These are phyloP conservation scores for Penicillium glabrum DNA, from an alignment of 2,329 filamentous ascomycete genomes.

Conservation along the genomic window DNA sequence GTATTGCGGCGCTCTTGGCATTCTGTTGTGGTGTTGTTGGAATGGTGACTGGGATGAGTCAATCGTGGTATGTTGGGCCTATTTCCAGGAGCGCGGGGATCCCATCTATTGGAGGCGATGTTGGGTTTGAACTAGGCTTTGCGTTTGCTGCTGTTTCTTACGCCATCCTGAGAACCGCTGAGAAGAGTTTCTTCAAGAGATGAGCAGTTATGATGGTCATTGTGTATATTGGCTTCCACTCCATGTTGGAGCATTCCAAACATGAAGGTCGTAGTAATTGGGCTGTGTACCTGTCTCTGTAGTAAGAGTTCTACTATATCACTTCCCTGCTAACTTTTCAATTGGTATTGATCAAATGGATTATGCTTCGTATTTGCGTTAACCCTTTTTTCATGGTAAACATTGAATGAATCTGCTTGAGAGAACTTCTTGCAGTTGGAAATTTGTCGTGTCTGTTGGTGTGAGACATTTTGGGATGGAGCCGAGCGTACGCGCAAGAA, in stretches of 20 bases:
- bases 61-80: slow-evolving; percentile 67
- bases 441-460: too few species aligned
- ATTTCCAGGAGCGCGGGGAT: slow-evolving; percentile 60
- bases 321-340: too few species aligned
- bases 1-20: slow-evolving; percentile 62
- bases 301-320: too few species aligned
- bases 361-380: too few species aligned
- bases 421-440: too few species aligned
- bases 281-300: too few species aligned
- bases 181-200: slow-evolving; percentile 43
- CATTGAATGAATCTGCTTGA: too few species aligned
- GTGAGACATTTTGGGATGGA: too few species aligned
- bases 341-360: too few species aligned
- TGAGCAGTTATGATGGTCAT: not conserved
- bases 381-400: too few species aligned
- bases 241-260: too few species aligned
- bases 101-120: slow-evolving; percentile 51
- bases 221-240: not conserved
- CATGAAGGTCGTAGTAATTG: not conserved
- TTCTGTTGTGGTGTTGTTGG: slow-evolving; percentile 65
- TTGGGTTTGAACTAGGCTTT: slow-evolving; percentile 67
- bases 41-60: slow-evolving; percentile 68
- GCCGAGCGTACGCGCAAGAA: too few species aligned
- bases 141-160: slow-evolving; percentile 58
- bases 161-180: slow-evolving; percentile 49